phyloP scores from a whole-genome alignment of 2,329 filamentous ascomycete genomes.

The Epichloe sp. region DNA sequence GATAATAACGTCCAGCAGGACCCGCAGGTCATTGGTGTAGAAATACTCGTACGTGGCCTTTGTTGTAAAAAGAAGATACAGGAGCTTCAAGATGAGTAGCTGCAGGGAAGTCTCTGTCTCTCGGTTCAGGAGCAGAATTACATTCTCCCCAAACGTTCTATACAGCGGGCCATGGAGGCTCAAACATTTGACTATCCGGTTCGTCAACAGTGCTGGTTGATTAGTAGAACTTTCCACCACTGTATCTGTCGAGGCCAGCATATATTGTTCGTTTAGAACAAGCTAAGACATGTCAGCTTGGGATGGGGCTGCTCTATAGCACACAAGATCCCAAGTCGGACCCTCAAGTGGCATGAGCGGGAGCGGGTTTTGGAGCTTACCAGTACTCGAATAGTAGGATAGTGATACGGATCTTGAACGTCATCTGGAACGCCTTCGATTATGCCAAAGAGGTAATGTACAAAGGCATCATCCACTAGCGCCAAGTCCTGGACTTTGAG shows the following conservation, averaged over 20 bases:
- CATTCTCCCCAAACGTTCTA: constrained; percentile 94
- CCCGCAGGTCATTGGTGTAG: constrained; percentile 92
- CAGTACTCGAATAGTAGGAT: constrained; percentile 83
- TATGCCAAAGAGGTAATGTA: constrained; percentile 70
- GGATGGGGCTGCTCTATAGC: neutral
- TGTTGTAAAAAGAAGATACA: constrained; percentile 92
- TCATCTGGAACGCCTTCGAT: constrained; percentile 84
- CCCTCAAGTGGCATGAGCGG: neutral
- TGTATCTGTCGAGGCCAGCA: constrained; percentile 57
- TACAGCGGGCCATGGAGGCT: constrained; percentile 68
- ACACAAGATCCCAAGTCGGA: neutral
- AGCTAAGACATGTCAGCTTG: constrained; percentile 40
- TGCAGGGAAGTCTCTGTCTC: constrained; percentile 91
- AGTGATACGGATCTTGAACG: constrained; percentile 85
- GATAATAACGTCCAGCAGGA: constrained; percentile 89
- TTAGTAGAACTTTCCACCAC: constrained; percentile 24
- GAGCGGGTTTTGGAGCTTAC: constrained; percentile 36
- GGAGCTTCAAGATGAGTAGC: constrained; percentile 85
- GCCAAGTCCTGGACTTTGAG: constrained; percentile 63
- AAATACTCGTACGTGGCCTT: constrained; percentile 92
- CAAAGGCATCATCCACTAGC: constrained; percentile 68
- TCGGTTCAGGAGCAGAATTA: constrained; percentile 87
- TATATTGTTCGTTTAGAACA: constrained; percentile 95
- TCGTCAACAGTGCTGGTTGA: constrained; percentile 53
- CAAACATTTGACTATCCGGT: constrained; percentile 84